Conservation (phyloP, 2,329 filamentous ascomycete species). For the Phyllosticta citriasiana region DNA sequence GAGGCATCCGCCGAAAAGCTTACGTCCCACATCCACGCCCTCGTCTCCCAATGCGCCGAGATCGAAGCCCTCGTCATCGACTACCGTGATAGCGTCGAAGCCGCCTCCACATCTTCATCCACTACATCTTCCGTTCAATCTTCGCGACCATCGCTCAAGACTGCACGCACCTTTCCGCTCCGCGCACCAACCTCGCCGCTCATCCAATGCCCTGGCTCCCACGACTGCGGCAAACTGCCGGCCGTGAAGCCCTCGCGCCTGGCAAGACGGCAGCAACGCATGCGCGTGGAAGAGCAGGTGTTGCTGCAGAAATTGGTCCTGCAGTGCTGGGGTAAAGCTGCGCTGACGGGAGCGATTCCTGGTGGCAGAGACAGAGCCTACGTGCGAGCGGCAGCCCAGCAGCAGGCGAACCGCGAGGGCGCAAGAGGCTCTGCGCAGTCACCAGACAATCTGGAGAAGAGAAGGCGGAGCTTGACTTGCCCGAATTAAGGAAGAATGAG, state of each 20-base stretch:
- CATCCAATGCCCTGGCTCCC: neutral
- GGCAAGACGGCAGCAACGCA: slow-evolving; percentile 34
- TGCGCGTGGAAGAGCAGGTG: slow-evolving; percentile 34
- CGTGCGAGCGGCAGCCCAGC: neutral
- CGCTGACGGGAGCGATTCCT: neutral
- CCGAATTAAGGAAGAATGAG: neutral
- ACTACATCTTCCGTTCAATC: slow-evolving; percentile 10
- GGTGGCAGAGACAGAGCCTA: slow-evolving; percentile 3
- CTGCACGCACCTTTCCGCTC: neutral
- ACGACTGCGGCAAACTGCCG: slow-evolving; percentile 2
- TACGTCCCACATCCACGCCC: slow-evolving; percentile 34
- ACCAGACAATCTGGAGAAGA: neutral
- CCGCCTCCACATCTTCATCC: slow-evolving; percentile 16
- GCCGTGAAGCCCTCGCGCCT: slow-evolving; percentile 31
- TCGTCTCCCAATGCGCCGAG: slow-evolving; percentile 34
- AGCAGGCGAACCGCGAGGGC: neutral
- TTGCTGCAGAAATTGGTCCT: slow-evolving; percentile 32
- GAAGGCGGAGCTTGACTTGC: slow-evolving; percentile 8
- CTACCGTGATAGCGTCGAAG: slow-evolving; percentile 1
- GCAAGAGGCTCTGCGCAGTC: neutral
- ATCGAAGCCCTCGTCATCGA: slow-evolving; percentile 31
- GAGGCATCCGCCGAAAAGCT: slow-evolving; percentile 34
- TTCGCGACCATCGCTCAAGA: neutral
- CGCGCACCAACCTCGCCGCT: neutral
- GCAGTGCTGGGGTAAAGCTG: slow-evolving; percentile 32